Evolutionary conservation across 768 basidiomycete genomes (phyloP).

Genomic region (Phaffia australis): DNA sequence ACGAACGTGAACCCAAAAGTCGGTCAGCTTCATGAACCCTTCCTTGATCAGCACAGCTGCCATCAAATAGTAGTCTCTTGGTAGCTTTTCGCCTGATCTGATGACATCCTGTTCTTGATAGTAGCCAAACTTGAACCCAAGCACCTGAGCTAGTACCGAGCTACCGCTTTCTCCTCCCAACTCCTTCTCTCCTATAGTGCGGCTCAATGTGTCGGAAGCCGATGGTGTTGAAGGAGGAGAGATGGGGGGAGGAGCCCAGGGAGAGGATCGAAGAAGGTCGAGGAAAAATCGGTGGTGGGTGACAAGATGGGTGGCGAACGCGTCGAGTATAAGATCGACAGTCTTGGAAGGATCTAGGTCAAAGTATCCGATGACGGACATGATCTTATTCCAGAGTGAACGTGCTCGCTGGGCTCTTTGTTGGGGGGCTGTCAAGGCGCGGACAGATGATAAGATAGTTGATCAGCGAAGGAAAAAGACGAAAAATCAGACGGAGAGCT

Average conservation of each 20-base stretch:
- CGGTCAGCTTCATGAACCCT: conserved; percentile 73
- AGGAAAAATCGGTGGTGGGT: conserved; percentile 84
- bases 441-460: not conserved
- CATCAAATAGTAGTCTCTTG: conserved; percentile 64
- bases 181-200: conserved; percentile 28
- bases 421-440: not conserved
- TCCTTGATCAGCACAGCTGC: conserved; percentile 83
- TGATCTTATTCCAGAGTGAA: conserved; percentile 65
- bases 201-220: not conserved
- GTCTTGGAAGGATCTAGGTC: conserved; percentile 92
- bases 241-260: conserved; percentile 51
- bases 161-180: conserved; percentile 29
- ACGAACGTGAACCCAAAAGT: conserved; percentile 79
- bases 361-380: conserved; percentile 83
- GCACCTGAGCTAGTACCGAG: conserved; percentile 54
- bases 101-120: conserved; percentile 56
- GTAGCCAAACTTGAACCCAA: conserved; percentile 93
- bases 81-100: conserved; percentile 47
- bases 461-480: not conserved
- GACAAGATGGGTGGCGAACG: conserved; percentile 67
- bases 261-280: conserved; percentile 70
- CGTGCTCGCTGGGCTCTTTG: conserved; percentile 9
- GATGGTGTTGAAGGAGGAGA: conserved; percentile 6
- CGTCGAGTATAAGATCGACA: conserved; percentile 84
- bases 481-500: not conserved